Evolutionary conservation across 805 yeast genomes (phyloP).

Genomic region (Spathaspora passalidarum): DNA sequence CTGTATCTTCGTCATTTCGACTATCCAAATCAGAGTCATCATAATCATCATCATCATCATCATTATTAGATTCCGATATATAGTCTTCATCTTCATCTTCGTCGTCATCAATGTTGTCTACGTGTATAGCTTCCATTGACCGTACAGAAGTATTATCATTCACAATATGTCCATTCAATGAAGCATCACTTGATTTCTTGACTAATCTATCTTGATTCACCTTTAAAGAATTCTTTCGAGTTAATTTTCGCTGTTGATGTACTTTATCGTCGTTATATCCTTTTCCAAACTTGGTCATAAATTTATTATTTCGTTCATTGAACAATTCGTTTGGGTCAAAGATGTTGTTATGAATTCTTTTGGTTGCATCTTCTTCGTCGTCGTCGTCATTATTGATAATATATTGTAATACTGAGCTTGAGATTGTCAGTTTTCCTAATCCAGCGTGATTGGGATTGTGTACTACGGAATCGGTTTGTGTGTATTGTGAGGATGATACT

Average conservation of each 20-base stretch:
- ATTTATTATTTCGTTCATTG: slow-evolving; percentile 31
- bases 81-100: slow-evolving; percentile 12
- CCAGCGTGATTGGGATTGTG: slow-evolving; percentile 8
- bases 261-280: slow-evolving; percentile 20
- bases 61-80: neutral
- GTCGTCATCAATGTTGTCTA: slow-evolving; percentile 5
- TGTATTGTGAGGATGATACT: slow-evolving; percentile 10
- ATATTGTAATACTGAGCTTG: slow-evolving; percentile 33
- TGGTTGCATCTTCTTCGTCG: neutral
- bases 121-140: neutral
- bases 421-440: slow-evolving; percentile 19
- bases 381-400: slow-evolving; percentile 16
- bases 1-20: neutral
- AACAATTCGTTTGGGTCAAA: slow-evolving; percentile 36
- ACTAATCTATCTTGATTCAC: slow-evolving; percentile 4
- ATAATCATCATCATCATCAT: neutral
- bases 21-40: neutral
- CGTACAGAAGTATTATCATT: slow-evolving; percentile 1
- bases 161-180: slow-evolving; percentile 1
- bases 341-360: slow-evolving; percentile 13
- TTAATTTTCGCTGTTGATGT: slow-evolving; percentile 3
- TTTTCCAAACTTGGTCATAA: slow-evolving; percentile 28
- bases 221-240: slow-evolving; percentile 6
- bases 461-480: slow-evolving; percentile 12
- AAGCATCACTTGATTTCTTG: slow-evolving; percentile 1